phyloP scores from a whole-genome alignment of 768 basidiomycete genomes.

The Boletales sp. region DNA sequence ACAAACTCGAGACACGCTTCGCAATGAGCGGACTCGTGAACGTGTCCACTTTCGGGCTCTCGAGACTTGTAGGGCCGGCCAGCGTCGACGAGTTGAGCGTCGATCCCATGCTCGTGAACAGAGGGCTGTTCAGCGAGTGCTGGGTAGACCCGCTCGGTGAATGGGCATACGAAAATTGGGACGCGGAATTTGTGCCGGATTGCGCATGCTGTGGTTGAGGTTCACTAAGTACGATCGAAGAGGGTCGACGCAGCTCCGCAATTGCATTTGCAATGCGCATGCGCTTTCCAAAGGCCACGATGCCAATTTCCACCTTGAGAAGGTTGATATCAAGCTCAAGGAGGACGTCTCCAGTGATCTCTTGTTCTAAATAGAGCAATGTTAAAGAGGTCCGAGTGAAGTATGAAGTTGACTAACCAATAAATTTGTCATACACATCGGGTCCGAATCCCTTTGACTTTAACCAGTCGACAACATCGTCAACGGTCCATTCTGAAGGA shows the following conservation, averaged over 20 bases:
- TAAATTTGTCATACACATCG: conserved; percentile 80
- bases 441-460: conserved; percentile 81
- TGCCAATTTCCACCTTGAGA: conserved; percentile 91
- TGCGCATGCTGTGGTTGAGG: conserved; percentile 35
- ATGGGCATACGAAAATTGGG: conserved; percentile 30
- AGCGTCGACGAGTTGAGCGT: conserved; percentile 23
- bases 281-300: conserved; percentile 91
- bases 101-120: conserved; percentile 30
- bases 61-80: conserved; percentile 24
- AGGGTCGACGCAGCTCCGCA: conserved; percentile 74
- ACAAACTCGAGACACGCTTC: conserved; percentile 26
- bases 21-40: conserved; percentile 15
- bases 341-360: conserved; percentile 96
- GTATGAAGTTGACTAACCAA: conserved; percentile 47
- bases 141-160: conserved; percentile 39
- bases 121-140: conserved; percentile 43
- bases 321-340: conserved; percentile 90
- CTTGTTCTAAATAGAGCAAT: conserved; percentile 67
- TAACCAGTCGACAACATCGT: conserved; percentile 89
- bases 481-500: conserved; percentile 78
- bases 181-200: conserved; percentile 21
- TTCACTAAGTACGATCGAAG: conserved; percentile 56
- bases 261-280: conserved; percentile 92
- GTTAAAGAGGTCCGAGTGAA: background rate
- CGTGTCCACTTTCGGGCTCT: conserved; percentile 28